These are phyloP conservation scores for Blepharisma stoltei DNA, from an alignment of 73 alveolate species.

Conservation along the genomic window DNA sequence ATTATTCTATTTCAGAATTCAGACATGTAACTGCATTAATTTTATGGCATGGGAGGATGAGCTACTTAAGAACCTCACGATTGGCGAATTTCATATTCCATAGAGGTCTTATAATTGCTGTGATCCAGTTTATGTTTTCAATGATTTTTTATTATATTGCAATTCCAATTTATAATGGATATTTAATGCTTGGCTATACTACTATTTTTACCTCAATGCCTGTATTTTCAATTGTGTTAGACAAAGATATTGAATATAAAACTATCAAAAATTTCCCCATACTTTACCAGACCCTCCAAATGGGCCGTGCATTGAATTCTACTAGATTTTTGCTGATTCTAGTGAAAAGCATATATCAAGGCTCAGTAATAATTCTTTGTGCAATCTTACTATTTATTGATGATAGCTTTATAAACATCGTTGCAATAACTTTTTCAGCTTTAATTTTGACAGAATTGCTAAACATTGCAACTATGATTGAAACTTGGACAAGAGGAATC, in stretches of 20 bases:
- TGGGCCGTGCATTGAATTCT: conserved; percentile 79
- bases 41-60: conserved; percentile 95
- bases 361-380: conserved; percentile 69
- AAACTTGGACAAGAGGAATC: neutral
- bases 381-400: conserved; percentile 72
- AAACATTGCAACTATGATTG: conserved; percentile 1
- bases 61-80: conserved; percentile 78
- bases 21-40: conserved; percentile 68
- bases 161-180: conserved; percentile 93
- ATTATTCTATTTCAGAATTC: conserved; percentile 75
- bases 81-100: conserved; percentile 69
- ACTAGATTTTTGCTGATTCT: conserved; percentile 86
- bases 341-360: conserved; percentile 87
- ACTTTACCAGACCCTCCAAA: conserved; percentile 75
- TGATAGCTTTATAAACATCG: conserved; percentile 53
- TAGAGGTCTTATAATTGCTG: conserved; percentile 91
- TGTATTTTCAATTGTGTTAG: conserved; percentile 85
- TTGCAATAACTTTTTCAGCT: conserved; percentile 38
- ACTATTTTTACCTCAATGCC: conserved; percentile 93
- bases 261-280: conserved; percentile 83
- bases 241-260: conserved; percentile 74
- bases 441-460: neutral
- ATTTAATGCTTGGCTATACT: conserved; percentile 93
- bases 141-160: conserved; percentile 85
- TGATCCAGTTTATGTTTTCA: conserved; percentile 83